These are phyloP conservation scores for Fusarium albosuccineum DNA, from an alignment of 2,329 filamentous ascomycete genomes.

Conservation along the genomic window DNA sequence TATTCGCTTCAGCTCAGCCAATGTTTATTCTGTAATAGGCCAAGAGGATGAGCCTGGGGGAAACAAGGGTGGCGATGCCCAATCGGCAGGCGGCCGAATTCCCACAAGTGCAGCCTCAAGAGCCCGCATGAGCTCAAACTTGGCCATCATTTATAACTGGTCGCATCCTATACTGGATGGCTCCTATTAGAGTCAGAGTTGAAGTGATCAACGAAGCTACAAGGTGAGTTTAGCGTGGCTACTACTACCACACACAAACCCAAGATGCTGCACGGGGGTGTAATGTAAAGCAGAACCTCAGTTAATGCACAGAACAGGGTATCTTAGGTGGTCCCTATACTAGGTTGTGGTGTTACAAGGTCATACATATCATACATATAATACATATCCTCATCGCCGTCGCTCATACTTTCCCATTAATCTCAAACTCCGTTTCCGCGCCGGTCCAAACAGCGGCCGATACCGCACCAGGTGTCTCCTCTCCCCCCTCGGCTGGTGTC, in stretches of 20 bases:
- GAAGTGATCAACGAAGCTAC: too few relatives aligned
- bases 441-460: slow-evolving; percentile 27
- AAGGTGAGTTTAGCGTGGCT: too few relatives aligned
- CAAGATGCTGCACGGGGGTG: too few relatives aligned
- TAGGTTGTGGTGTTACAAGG: slow-evolving; percentile 7
- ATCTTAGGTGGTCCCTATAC: not conserved
- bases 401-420: slow-evolving; percentile 34
- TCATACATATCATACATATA: slow-evolving; percentile 9
- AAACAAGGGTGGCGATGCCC: too few relatives aligned
- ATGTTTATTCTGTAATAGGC: not conserved
- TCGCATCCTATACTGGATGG: too few relatives aligned
- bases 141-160: too few relatives aligned
- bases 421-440: slow-evolving; percentile 28
- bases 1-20: not conserved
- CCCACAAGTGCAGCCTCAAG: too few relatives aligned
- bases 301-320: slow-evolving; percentile 8
- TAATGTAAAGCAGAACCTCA: not conserved
- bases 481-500: slow-evolving; percentile 39
- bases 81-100: too few relatives aligned
- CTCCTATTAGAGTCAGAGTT: too few relatives aligned
- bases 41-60: not conserved
- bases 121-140: too few relatives aligned
- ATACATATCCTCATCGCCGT: slow-evolving; percentile 21
- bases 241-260: too few relatives aligned
- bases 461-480: slow-evolving; percentile 8